A percentile compares a stretch with the other conserved stretches of the same genome.
Conservation (phyloP, 371 early-diverging fungal species). For the Mucor irregularis region DNA sequence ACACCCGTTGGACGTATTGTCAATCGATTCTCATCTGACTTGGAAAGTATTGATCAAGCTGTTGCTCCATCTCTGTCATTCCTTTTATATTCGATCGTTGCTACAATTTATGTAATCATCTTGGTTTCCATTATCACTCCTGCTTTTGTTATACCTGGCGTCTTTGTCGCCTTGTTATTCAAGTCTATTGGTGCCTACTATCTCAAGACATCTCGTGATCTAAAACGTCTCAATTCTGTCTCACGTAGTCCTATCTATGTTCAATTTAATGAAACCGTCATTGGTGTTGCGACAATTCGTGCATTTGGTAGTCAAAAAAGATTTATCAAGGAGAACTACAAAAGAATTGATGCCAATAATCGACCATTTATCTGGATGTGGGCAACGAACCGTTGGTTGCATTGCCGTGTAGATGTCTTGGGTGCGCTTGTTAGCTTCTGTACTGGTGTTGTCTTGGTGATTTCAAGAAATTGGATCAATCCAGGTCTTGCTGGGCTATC, state of each 20-base stretch:
- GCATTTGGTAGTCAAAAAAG: conserved; percentile 68
- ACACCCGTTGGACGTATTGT: conserved; percentile 86
- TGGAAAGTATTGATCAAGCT: conserved; percentile 69
- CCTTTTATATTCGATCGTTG: conserved; percentile 47
- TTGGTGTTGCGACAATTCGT: conserved; percentile 79
- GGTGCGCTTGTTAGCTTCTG: conserved; percentile 73
- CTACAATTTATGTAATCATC: conserved; percentile 47
- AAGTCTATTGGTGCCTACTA: conserved; percentile 62
- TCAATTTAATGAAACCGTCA: conserved; percentile 73
- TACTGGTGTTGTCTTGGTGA: conserved; percentile 62
- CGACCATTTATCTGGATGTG: conserved; percentile 83
- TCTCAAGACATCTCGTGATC: conserved; percentile 75
- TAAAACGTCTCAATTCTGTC: conserved; percentile 87
- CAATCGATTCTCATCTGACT: conserved; percentile 81
- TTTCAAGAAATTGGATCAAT: conserved; percentile 54
- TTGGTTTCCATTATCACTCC: conserved; percentile 52
- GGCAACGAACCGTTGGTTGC: conserved; percentile 91
- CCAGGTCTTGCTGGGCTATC: conserved; percentile 81
- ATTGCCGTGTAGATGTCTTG: conserved; percentile 73
- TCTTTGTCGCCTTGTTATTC: conserved; percentile 49
- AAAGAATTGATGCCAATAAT: conserved; percentile 67
- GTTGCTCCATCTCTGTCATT: conserved; percentile 49
- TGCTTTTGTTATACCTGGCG: conserved; percentile 52
- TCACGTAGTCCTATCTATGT: conserved; percentile 79
- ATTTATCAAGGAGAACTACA: conserved; percentile 60